Base-by-base conservation (phyloP, 306 rosid species). In the Glycyrrhiza uralensis region DNA sequence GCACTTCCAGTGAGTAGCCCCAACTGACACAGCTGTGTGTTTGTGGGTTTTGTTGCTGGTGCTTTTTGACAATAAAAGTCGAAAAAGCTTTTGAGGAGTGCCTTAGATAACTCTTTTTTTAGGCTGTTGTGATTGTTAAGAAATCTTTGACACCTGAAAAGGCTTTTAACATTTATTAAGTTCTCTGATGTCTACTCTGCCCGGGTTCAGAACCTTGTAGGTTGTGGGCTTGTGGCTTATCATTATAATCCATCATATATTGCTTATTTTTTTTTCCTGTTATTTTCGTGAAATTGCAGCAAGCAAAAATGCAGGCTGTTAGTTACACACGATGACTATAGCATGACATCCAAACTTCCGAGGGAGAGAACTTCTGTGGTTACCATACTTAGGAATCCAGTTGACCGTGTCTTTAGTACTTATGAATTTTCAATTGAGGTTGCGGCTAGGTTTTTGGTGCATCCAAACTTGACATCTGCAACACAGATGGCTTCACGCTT, bases 351-450 rank as follows among this genome's bases (percentile, higher is more conserved):
- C 59, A 95, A 95, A 85, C 87, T 95, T 78, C 96, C 93, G n/a
- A 84, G 50, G 83, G 90, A 88, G 82, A 91, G 82, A 63, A 91
- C 96, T 66, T 89, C 97, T 54, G 91, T 95, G 36, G 93, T 95
- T 76, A 95, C 99, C 79, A 91, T 95, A 85, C 96, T 94, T 42
- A 85, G 99, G 86, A 82, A 94, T 81, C 99, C 99, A 7, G 76
- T 94, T 77, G 89, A 90, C 75, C 95, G 99, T 18, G 90, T 94
- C 69, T 90, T 94, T 64, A 94, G 99, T 69, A 57, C 96, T 65
- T 94, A 94, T 1, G 99, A 94, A 76, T 94, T 94, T 82, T 87
- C 99, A 19, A 69, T 94, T 69, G 99, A 94, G 88, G 99, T 91
- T 75, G 99, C 96, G 11, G 97, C 97, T 81, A 86, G 99, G 77